Evolutionary conservation across 208 protist genomes (phyloP), one percentile per base, ranked within the genome.

Genomic region (Acanthamoeba lenticulata): DNA sequence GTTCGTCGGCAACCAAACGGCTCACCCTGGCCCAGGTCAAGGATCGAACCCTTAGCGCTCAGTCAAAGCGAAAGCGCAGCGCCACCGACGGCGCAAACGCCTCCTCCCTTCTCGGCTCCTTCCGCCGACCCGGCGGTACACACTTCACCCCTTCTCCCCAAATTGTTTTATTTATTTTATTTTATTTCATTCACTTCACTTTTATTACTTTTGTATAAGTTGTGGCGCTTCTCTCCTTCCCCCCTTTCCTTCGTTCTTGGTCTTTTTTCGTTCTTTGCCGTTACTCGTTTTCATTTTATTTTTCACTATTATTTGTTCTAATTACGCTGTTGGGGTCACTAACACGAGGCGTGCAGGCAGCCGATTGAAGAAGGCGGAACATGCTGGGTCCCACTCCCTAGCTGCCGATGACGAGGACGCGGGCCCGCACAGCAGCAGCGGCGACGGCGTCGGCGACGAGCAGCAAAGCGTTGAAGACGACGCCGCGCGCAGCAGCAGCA

Each of bases 11-110:
- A 5, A 24, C 52, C 27, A 72, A n/a, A 5, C 72, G 72, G 13
- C 40, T 83, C 27, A 83, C 72, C 72, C 17, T 83, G 72, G 72
- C 72, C 40, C 72, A 83, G 72, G 42, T 83, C 13, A 83, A 83
- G 32, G 72, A 83, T 34, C 72, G 72, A 44, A 83, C 21, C 40
- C 42, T 83, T 3, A 49, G 27, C 72, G 72, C 42, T 4, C 72
- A 83, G 72, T 13, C 72, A 9, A 49, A 44, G 40, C 34, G 72
- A 9, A 83, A 83, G 21, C 72, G 72, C 44, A 83, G 72, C 40
- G 72, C 72, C 38, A 83, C 72, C 17, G 72, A 83, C 72, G 72
- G 72, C 27, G 72, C 72, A 1, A 83, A 32, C n/a, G 29, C 34
- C 72, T 32, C 72, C 40, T 83, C 72, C 38, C 40, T 83, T 19